Evolutionary conservation across 2,329 filamentous ascomycete species (phyloP).

Genomic region (Parastagonospora avenae): DNA sequence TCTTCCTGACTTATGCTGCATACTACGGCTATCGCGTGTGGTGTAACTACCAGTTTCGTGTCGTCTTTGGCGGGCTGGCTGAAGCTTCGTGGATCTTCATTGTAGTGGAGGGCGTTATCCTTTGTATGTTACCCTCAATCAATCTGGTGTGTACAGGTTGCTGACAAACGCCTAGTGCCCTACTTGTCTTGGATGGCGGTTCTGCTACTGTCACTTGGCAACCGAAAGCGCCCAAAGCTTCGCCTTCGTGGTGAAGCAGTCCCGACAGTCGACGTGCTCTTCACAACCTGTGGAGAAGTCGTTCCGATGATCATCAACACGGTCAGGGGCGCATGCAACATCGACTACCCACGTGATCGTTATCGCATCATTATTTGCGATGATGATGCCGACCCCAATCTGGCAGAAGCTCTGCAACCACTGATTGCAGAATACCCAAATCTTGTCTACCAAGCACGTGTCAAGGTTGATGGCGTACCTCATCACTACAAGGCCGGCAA

Average conservation of each 20-base stretch:
- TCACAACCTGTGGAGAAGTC: slow-evolving; percentile 5
- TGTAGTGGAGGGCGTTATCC: slow-evolving; percentile 2
- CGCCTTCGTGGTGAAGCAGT: slow-evolving; percentile 6
- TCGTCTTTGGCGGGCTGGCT: background rate
- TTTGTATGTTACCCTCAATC: background rate
- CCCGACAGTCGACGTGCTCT: slow-evolving; percentile 5
- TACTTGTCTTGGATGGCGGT: slow-evolving; percentile 6
- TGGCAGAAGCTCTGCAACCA: slow-evolving; percentile 2
- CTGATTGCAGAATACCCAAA: slow-evolving; percentile 2
- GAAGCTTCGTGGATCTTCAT: slow-evolving; percentile 9
- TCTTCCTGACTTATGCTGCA: slow-evolving; percentile 3
- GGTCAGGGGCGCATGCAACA: slow-evolving; percentile 4
- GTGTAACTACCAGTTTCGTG: slow-evolving; percentile 5
- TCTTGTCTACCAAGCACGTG: slow-evolving; percentile 6
- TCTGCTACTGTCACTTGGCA: slow-evolving; percentile 1
- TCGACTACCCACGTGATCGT: slow-evolving; percentile 4
- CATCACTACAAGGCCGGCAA: slow-evolving; percentile 9
- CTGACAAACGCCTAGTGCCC: background rate
- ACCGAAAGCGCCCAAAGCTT: slow-evolving; percentile 4
- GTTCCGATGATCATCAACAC: slow-evolving; percentile 9
- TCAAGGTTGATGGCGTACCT: slow-evolving; percentile 1
- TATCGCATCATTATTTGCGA: slow-evolving; percentile 7
- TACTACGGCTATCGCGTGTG: slow-evolving; percentile 6
- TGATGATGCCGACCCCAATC: slow-evolving; percentile 1
- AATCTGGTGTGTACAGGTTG: no score